phyloP scores from a whole-genome alignment of 2,329 filamentous ascomycete species.

The Scopulariopsis brevicaulis region DNA sequence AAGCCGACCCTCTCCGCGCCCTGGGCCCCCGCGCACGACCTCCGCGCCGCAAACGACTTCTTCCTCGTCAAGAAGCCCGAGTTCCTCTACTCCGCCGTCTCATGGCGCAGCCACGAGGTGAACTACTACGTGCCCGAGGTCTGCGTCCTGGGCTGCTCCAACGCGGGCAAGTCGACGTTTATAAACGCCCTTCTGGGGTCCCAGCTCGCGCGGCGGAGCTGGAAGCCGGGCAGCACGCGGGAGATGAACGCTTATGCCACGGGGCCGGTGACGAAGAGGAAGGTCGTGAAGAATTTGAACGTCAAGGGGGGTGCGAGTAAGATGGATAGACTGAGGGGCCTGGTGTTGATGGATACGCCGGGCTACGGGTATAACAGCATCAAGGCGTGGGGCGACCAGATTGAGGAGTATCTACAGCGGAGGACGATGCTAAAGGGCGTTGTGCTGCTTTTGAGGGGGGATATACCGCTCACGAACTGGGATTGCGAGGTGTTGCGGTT shows the following conservation, averaged over 20 bases:
- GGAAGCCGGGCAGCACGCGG: slow-evolving; percentile 38
- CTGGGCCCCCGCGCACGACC: not conserved
- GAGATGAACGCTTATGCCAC: slow-evolving; percentile 46
- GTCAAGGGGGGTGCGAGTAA: not conserved
- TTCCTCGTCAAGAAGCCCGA: slow-evolving; percentile 9
- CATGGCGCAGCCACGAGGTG: slow-evolving; percentile 33
- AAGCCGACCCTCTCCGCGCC: not conserved
- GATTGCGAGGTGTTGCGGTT: slow-evolving; percentile 35
- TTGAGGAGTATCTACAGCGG: slow-evolving; percentile 35
- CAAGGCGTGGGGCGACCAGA: slow-evolving; percentile 38
- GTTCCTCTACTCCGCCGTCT: slow-evolving; percentile 38
- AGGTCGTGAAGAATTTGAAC: slow-evolving; percentile 1
- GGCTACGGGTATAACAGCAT: slow-evolving; percentile 36
- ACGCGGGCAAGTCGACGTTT: slow-evolving; percentile 82
- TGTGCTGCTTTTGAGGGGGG: slow-evolving; percentile 39
- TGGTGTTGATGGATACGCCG: slow-evolving; percentile 39
- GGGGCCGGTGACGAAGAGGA: slow-evolving; percentile 22
- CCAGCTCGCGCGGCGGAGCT: slow-evolving; percentile 35
- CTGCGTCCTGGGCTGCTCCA: slow-evolving; percentile 75
- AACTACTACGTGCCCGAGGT: slow-evolving; percentile 49
- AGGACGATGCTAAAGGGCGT: slow-evolving; percentile 37
- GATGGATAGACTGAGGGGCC: slow-evolving; percentile 24
- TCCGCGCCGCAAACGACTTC: not conserved
- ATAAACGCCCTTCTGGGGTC: slow-evolving; percentile 66
- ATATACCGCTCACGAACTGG: slow-evolving; percentile 35